Conservation (phyloP, 2,329 filamentous ascomycete genomes). For the Cladophialophora chaetospira region DNA sequence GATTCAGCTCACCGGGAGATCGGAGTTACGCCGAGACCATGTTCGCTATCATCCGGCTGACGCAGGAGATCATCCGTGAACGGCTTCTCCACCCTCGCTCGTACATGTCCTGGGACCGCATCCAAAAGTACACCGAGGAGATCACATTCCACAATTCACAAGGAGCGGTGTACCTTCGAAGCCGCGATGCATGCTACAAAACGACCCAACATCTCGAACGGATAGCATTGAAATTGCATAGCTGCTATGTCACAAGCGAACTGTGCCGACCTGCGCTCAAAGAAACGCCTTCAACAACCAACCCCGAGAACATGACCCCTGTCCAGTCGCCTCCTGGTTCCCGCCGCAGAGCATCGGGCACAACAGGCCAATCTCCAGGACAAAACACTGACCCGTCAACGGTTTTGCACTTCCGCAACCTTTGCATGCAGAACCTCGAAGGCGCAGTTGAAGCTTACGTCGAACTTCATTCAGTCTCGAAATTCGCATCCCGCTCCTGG, state of each 20-base stretch:
- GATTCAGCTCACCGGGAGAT: slow-evolving; percentile 51
- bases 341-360: slow-evolving; percentile 21
- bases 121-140: slow-evolving; percentile 59
- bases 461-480: slow-evolving; percentile 52
- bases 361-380: slow-evolving; percentile 15
- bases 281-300: slow-evolving; percentile 38
- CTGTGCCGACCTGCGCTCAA: slow-evolving; percentile 64
- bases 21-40: slow-evolving; percentile 61
- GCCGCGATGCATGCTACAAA: slow-evolving; percentile 47
- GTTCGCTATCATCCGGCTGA: slow-evolving; percentile 56
- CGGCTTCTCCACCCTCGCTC: slow-evolving; percentile 57
- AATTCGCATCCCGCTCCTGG: slow-evolving; percentile 50
- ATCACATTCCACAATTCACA: slow-evolving; percentile 61
- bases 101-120: slow-evolving; percentile 56
- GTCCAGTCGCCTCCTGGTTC: slow-evolving; percentile 26
- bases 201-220: slow-evolving; percentile 59
- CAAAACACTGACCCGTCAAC: slow-evolving; percentile 20
- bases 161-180: slow-evolving; percentile 59
- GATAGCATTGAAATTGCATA: slow-evolving; percentile 62
- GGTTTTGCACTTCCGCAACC: slow-evolving; percentile 47
- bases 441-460: slow-evolving; percentile 62
- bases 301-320: slow-evolving; percentile 15
- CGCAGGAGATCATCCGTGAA: slow-evolving; percentile 61
- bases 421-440: slow-evolving; percentile 59
- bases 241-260: slow-evolving; percentile 64